These are phyloP conservation scores for Aspergillus sp. DNA, from an alignment of 2,329 filamentous ascomycete species.

Conservation along the genomic window DNA sequence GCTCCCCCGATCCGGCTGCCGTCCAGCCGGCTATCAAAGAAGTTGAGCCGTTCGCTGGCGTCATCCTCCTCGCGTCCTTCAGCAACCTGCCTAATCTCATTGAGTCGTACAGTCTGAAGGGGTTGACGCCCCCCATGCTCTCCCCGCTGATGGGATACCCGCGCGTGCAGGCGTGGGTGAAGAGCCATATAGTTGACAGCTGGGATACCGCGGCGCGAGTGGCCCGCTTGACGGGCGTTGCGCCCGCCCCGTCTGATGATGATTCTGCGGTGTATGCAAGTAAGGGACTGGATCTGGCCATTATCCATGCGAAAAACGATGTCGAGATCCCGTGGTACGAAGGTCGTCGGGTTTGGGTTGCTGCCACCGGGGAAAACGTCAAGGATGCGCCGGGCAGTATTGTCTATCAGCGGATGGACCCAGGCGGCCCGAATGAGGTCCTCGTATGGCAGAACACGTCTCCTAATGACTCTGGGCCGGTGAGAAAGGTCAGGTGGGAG, in stretches of 20 bases:
- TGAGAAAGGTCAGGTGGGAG: constrained; percentile 46
- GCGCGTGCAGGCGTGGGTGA: constrained; percentile 59
- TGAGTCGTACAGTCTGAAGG: constrained; percentile 74
- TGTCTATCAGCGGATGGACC: constrained; percentile 26
- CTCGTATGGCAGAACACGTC: constrained; percentile 39
- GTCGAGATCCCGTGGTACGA: constrained; percentile 71
- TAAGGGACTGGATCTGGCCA: constrained; percentile 59
- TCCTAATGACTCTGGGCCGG: constrained; percentile 8
- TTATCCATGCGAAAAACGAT: constrained; percentile 81
- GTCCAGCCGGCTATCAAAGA: constrained; percentile 43
- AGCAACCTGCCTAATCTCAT: constrained; percentile 71
- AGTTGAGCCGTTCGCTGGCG: constrained; percentile 68
- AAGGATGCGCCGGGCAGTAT: constrained; percentile 27
- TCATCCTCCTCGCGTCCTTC: constrained; percentile 79
- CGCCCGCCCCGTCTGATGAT: constrained; percentile 38
- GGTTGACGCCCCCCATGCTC: constrained; percentile 71
- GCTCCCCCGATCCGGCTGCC: constrained; percentile 30
- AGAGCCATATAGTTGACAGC: constrained; percentile 68
- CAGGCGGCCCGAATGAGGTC: constrained; percentile 31
- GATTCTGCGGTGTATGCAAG: constrained; percentile 53
- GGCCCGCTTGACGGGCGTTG: constrained; percentile 36
- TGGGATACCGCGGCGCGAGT: constrained; percentile 75
- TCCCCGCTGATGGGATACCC: constrained; percentile 70
- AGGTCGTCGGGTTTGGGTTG: constrained; percentile 40
- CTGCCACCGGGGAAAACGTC: constrained; percentile 32